These are phyloP conservation scores for Cryphonectria japonica DNA, from an alignment of 2,329 filamentous ascomycete species.

Conservation along the genomic window DNA sequence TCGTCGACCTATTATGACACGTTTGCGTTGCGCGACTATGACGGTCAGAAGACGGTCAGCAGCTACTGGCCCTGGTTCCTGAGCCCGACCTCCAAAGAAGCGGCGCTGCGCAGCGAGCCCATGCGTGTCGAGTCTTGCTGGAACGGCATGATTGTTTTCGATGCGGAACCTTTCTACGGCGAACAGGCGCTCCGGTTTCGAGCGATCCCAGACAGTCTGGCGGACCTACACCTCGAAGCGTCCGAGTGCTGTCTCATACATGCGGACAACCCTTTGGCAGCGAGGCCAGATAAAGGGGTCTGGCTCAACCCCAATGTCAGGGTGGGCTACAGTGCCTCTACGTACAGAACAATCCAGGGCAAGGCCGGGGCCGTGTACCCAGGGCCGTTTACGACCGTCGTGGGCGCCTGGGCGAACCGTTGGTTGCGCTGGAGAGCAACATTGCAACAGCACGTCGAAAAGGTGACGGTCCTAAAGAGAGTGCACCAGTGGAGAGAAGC, in stretches of 20 bases:
- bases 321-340: conserved; percentile 63
- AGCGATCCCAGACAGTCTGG: conserved; percentile 65
- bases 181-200: conserved; percentile 59
- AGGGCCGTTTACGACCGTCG: conserved; percentile 50
- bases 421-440: conserved; percentile 49
- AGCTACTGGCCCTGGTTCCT: conserved; percentile 65
- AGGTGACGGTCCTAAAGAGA: conserved; percentile 45
- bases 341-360: conserved; percentile 55
- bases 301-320: conserved; percentile 72
- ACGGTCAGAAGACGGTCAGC: conserved; percentile 55
- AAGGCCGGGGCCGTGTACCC: conserved; percentile 51
- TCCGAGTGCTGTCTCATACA: conserved; percentile 81
- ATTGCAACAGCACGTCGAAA: conserved; percentile 44
- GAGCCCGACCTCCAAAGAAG: conserved; percentile 44
- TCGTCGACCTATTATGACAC: conserved; percentile 63
- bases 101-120: conserved; percentile 53
- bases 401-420: conserved; percentile 63
- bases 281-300: conserved; percentile 53
- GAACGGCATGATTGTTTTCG: conserved; percentile 63
- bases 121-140: conserved; percentile 69
- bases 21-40: conserved; percentile 60
- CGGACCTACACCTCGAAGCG: conserved; percentile 67
- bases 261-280: conserved; percentile 66
- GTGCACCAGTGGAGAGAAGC: conserved; percentile 46
- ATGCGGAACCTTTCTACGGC: conserved; percentile 51